These are phyloP conservation scores for Pythium rishiriense DNA, from an alignment of 352 stramenopile genomes.

Conservation along the genomic window DNA sequence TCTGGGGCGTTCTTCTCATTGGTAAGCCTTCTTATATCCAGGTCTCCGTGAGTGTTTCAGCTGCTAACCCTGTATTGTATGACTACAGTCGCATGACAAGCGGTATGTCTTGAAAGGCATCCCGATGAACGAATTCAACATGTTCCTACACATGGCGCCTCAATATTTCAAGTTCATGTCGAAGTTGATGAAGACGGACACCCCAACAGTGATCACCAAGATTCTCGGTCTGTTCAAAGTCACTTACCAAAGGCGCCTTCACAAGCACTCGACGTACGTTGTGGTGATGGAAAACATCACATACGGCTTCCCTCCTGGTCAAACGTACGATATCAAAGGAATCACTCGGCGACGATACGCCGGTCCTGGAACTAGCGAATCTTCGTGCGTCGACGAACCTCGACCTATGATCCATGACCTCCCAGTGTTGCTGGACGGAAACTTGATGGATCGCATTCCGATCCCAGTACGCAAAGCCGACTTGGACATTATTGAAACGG, in stretches of 20 bases:
- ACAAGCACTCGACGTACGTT: conserved; percentile 81
- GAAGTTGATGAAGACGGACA: conserved; percentile 53
- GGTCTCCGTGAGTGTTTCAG: not conserved
- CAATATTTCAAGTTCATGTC: conserved; percentile 89
- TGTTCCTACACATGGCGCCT: conserved; percentile 89
- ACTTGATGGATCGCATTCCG: conserved; percentile 78
- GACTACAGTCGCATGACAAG: conserved; percentile 71
- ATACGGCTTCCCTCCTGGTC: conserved; percentile 71
- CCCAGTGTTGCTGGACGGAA: conserved; percentile 79
- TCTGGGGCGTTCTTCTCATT: conserved; percentile 87
- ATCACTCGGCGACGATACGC: conserved; percentile 77
- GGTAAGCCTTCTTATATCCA: conserved; percentile 35
- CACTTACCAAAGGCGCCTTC: conserved; percentile 51
- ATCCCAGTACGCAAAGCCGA: conserved; percentile 71
- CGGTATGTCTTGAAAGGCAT: conserved; percentile 86
- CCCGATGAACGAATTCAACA: conserved; percentile 86
- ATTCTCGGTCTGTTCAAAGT: conserved; percentile 86
- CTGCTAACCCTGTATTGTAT: conserved; percentile 16
- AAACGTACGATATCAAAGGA: conserved; percentile 89
- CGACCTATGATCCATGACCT: conserved; percentile 37
- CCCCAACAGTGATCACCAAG: conserved; percentile 77
- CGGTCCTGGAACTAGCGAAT: conserved; percentile 39
- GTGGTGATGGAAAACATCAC: conserved; percentile 88
- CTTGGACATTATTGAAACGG: conserved; percentile 56
- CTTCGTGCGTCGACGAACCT: not conserved